Evolutionary conservation across 2,329 filamentous ascomycete species (phyloP).

Genomic region (Sporothrix dimorphospora): DNA sequence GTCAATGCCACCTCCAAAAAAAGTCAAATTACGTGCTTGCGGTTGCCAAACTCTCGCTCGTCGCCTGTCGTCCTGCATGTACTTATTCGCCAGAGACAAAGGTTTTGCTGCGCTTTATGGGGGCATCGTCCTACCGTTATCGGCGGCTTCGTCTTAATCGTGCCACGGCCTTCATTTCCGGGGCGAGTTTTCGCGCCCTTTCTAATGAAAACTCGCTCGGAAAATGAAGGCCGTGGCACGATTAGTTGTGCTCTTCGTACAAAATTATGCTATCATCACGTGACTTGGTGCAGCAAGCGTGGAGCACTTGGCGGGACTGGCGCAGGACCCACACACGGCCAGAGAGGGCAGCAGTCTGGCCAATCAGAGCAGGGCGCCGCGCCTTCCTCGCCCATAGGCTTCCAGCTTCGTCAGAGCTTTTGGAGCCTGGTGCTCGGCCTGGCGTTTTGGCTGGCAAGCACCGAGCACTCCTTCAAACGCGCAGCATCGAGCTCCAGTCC

Average conservation of each 20-base stretch:
- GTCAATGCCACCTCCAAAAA: not conserved
- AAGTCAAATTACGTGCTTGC: slow-evolving; percentile 18
- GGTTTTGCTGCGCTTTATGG: not conserved
- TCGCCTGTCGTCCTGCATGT: slow-evolving; percentile 1
- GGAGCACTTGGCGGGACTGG: not conserved
- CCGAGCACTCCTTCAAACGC: slow-evolving; percentile 27
- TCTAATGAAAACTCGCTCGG: too few species aligned
- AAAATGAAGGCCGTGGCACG: too few species aligned
- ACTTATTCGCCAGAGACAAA: not conserved
- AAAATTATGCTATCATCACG: slow-evolving; percentile 20
- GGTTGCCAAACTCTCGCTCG: slow-evolving; percentile 8
- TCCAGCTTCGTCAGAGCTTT: slow-evolving; percentile 37
- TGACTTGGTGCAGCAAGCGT: not conserved
- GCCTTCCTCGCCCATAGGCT: slow-evolving; percentile 20
- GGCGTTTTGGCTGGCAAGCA: slow-evolving; percentile 21
- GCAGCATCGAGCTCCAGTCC: slow-evolving; percentile 23
- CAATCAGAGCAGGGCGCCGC: slow-evolving; percentile 1
- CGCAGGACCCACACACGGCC: not conserved
- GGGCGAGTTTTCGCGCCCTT: too few species aligned
- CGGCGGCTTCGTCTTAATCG: not conserved
- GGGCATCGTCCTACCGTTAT: not conserved
- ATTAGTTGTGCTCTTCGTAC: not conserved
- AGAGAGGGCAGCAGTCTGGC: not conserved
- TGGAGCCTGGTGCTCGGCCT: slow-evolving; percentile 32
- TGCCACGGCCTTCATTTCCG: too few species aligned